Evolutionary conservation across 176 grass and related monocot species (phyloP).

Genomic region (Cenchrus fungigraminus): DNA sequence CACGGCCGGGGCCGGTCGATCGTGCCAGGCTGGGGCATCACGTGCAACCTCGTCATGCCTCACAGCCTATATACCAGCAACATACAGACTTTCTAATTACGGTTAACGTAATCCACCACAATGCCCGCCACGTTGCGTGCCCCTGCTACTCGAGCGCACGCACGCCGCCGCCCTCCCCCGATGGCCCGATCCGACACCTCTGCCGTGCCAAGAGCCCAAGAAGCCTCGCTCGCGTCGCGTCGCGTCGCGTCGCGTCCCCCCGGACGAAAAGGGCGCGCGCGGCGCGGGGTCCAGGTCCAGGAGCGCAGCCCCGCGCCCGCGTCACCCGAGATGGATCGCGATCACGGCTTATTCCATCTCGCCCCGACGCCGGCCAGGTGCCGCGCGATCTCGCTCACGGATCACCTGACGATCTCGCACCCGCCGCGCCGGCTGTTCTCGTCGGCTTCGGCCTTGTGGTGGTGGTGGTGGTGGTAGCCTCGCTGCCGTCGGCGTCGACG

Average conservation of each 20-base stretch:
- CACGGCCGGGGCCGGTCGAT: not conserved
- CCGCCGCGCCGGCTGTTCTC: not conserved
- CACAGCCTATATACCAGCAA: not conserved
- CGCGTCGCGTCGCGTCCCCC: too few species aligned
- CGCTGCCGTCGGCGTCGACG: not conserved
- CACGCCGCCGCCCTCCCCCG: not conserved
- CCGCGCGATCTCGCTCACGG: too few species aligned
- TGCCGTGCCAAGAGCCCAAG: too few species aligned
- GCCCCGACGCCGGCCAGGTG: not conserved
- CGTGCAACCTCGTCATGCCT: slow-evolving; percentile 11
- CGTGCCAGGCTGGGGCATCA: not conserved
- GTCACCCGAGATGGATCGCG: not conserved
- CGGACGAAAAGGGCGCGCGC: not conserved
- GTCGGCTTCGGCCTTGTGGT: not conserved
- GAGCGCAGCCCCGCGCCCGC: not conserved
- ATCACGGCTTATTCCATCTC: not conserved
- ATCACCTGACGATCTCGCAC: not conserved
- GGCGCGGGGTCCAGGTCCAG: not conserved
- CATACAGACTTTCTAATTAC: not conserved
- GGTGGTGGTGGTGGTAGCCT: not conserved
- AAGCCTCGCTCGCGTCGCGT: too few species aligned
- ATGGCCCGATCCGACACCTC: not conserved
- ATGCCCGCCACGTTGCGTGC: not conserved
- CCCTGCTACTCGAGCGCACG: not conserved
- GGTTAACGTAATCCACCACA: not conserved